phyloP scores from a whole-genome alignment of 1,284 basidiomycete genomes.

The Tilletia caries region DNA sequence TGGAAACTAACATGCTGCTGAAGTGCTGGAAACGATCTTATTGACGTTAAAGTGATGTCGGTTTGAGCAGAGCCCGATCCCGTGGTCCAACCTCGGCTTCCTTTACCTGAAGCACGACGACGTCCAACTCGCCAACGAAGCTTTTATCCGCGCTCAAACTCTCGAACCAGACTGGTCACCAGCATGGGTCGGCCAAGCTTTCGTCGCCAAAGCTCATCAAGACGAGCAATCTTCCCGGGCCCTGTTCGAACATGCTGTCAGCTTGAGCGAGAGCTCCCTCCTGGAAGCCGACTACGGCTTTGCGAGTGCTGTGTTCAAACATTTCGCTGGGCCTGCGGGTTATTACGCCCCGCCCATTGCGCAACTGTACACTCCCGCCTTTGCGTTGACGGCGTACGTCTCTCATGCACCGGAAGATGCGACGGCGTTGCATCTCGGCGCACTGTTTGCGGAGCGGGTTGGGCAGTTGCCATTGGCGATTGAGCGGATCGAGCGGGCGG shows the following conservation, averaged over 20 bases:
- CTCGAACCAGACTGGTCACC: conserved; percentile 83
- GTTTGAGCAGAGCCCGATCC: conserved; percentile 64
- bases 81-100: conserved; percentile 87
- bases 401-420: conserved; percentile 68
- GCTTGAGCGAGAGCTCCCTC: conserved; percentile 65
- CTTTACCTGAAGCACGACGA: conserved; percentile 83
- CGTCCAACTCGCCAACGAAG: conserved; percentile 76
- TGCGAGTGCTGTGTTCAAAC: conserved; percentile 65
- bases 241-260: conserved; percentile 78
- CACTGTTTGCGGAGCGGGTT: conserved; percentile 78
- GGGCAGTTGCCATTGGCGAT: conserved; percentile 68
- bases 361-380: conserved; percentile 61
- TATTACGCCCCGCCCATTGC: conserved; percentile 57
- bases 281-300: conserved; percentile 81
- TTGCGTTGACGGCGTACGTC: conserved; percentile 74
- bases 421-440: conserved; percentile 77
- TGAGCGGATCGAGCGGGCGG: conserved; percentile 65
- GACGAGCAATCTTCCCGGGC: conserved; percentile 66
- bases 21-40: background rate
- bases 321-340: conserved; percentile 48
- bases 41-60: too few species aligned
- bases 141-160: conserved; percentile 81
- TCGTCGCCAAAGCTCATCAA: conserved; percentile 70
- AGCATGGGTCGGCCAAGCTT: conserved; percentile 91
- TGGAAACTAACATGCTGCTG: background rate